A percentile compares a stretch with the other conserved stretches of the same genome.
These are phyloP conservation scores for Rhizopogon sp. DNA, from an alignment of 768 basidiomycete genomes.

Conservation along the genomic window DNA sequence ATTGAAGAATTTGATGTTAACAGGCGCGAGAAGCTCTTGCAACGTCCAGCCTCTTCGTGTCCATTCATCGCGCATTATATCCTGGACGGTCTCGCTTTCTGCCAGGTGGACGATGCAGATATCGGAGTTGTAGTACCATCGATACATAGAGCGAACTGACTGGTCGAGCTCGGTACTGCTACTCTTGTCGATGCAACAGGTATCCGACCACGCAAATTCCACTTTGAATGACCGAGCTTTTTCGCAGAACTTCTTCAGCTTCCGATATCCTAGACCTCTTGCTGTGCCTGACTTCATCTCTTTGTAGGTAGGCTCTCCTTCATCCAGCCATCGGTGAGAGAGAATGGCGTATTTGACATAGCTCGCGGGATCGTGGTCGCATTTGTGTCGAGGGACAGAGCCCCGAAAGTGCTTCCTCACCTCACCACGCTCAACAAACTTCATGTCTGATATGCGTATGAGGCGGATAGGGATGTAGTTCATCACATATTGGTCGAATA, in stretches of 20 bases:
- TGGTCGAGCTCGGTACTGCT: too few relatives aligned
- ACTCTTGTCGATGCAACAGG: constrained; percentile 8
- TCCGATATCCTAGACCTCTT: constrained; percentile 18
- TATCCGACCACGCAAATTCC: constrained; percentile 6
- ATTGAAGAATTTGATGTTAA: too few relatives aligned
- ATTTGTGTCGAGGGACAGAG: too few relatives aligned
- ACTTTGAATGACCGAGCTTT: constrained; percentile 11
- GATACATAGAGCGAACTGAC: too few relatives aligned
- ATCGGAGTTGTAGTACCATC: constrained; percentile 14
- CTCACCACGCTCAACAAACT: neutral
- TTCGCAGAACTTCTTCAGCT: constrained; percentile 22
- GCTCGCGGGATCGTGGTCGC: too few relatives aligned
- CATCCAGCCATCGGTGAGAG: constrained; percentile 22
- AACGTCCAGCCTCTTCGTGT: too few relatives aligned
- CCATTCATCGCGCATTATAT: constrained; percentile 20
- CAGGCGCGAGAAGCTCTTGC: too few relatives aligned
- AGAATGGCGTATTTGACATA: constrained; percentile 18
- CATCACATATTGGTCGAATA: too few relatives aligned
- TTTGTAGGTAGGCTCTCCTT: constrained; percentile 15
- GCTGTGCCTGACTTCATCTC: constrained; percentile 13
- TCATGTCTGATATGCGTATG: neutral
- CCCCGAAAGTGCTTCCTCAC: neutral
- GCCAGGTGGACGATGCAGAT: constrained; percentile 20
- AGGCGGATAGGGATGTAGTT: neutral
- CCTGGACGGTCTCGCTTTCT: constrained; percentile 15